phyloP scores from a whole-genome alignment of 805 yeast species.

The Schwanniomyces occidentalis region DNA sequence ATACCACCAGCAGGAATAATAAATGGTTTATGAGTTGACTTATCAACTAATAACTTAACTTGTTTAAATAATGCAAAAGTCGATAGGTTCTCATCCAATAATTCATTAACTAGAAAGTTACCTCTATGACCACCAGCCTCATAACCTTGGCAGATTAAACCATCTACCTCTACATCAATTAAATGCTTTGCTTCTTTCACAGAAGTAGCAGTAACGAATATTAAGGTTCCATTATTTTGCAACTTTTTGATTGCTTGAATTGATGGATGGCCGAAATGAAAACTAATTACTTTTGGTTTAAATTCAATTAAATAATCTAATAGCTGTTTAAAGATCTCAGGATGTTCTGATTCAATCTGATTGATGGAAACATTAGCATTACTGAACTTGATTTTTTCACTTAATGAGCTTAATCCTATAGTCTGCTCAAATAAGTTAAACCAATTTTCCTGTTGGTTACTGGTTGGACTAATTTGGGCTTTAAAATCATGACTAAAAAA shows the following conservation, averaged over 20 bases:
- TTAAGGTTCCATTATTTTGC: constrained; percentile 36
- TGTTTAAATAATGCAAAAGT: constrained; percentile 31
- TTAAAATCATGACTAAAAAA: constrained; percentile 46
- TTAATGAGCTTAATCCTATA: constrained; percentile 4
- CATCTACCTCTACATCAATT: constrained; percentile 41
- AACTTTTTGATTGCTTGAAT: constrained; percentile 27
- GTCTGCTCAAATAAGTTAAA: constrained; percentile 14
- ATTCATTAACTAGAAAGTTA: constrained; percentile 30
- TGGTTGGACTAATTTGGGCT: constrained; percentile 11
- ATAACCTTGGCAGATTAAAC: constrained; percentile 53
- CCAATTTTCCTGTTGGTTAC: constrained; percentile 24
- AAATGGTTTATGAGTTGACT: constrained; percentile 14
- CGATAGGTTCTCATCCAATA: constrained; percentile 32
- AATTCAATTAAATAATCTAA: constrained; percentile 14
- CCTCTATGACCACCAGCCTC: constrained; percentile 73
- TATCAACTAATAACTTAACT: constrained; percentile 11
- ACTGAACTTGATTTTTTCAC: constrained; percentile 10
- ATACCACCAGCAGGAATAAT: constrained; percentile 59
- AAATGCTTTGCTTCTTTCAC: constrained; percentile 40
- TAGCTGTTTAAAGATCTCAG: constrained; percentile 15
- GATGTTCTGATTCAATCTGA: constrained; percentile 25
- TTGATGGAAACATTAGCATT: constrained; percentile 29
- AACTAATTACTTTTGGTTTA: constrained; percentile 49
- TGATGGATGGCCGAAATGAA: constrained; percentile 54
- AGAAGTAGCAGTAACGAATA: constrained; percentile 50